A percentile compares a stretch with the other conserved stretches of the same genome.
These are phyloP conservation scores for Modicella reniformis DNA, from an alignment of 371 early-diverging fungal genomes.

Conservation along the genomic window DNA sequence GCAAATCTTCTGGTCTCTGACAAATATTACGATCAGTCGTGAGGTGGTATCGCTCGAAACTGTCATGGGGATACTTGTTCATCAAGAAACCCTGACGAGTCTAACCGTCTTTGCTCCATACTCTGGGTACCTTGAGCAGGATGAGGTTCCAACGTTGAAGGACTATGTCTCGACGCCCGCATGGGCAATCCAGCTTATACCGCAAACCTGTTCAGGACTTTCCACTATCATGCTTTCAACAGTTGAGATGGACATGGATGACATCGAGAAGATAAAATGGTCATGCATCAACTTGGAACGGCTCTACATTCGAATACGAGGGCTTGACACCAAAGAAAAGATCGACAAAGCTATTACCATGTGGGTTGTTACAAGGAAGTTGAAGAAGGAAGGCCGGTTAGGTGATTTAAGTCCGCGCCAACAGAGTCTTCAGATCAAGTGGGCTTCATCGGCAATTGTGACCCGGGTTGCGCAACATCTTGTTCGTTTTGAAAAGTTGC, in stretches of 20 bases:
- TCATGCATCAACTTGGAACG: background rate
- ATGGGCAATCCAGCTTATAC: background rate
- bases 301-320: background rate
- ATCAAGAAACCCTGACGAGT: background rate
- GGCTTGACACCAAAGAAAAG: background rate
- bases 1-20: background rate
- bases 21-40: background rate
- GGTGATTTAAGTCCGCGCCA: no score
- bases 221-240: background rate
- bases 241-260: background rate
- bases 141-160: background rate
- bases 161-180: background rate
- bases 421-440: no score
- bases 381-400: no score
- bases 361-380: background rate
- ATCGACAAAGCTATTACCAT: background rate
- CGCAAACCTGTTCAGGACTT: background rate
- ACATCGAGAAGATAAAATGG: background rate
- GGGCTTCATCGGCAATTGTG: background rate
- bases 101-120: background rate
- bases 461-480: conserved; percentile 1
- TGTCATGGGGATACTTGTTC: background rate
- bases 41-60: background rate
- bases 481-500: background rate
- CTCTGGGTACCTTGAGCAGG: background rate